Evolutionary conservation across 495 filamentous ascomycete genomes (phyloP).

Genomic region (Polyplosphaeria fusca): DNA sequence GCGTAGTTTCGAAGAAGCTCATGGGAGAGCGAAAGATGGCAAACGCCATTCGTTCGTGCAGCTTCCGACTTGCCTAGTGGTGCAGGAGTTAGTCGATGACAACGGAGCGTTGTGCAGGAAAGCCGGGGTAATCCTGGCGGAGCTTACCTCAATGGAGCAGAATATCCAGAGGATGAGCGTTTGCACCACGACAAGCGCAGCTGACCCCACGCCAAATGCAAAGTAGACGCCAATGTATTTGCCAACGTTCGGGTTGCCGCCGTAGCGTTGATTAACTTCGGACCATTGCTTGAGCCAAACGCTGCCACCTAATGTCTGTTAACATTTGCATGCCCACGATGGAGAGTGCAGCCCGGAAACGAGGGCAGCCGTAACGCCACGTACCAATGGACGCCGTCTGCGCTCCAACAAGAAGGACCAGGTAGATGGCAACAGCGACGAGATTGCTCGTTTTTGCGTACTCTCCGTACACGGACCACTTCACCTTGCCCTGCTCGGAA

Average conservation of each 20-base stretch:
- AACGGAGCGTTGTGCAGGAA: conserved; percentile 5
- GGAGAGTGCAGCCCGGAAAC: too few species aligned
- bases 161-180: conserved; percentile 98
- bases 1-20: conserved; percentile 98
- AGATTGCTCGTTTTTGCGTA: conserved; percentile 95
- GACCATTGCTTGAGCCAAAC: conserved; percentile 95
- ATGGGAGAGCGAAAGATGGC: conserved; percentile 98
- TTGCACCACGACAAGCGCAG: conserved; percentile 81
- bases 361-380: conserved; percentile 6
- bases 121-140: neutral
- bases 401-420: conserved; percentile 69
- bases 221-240: conserved; percentile 95
- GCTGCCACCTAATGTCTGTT: conserved; percentile 56
- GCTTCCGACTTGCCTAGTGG: conserved; percentile 76
- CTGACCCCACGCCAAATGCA: conserved; percentile 86
- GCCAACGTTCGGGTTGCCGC: conserved; percentile 68
- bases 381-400: conserved; percentile 71
- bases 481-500: conserved; percentile 91
- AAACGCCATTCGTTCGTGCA: conserved; percentile 97
- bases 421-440: conserved; percentile 75
- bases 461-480: conserved; percentile 63
- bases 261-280: conserved; percentile 65
- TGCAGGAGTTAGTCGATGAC: neutral
- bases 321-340: conserved; percentile 9
- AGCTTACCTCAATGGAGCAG: conserved; percentile 90